Evolutionary conservation across 1,284 basidiomycete genomes (phyloP).

Genomic region (Austroboletus niveus): DNA sequence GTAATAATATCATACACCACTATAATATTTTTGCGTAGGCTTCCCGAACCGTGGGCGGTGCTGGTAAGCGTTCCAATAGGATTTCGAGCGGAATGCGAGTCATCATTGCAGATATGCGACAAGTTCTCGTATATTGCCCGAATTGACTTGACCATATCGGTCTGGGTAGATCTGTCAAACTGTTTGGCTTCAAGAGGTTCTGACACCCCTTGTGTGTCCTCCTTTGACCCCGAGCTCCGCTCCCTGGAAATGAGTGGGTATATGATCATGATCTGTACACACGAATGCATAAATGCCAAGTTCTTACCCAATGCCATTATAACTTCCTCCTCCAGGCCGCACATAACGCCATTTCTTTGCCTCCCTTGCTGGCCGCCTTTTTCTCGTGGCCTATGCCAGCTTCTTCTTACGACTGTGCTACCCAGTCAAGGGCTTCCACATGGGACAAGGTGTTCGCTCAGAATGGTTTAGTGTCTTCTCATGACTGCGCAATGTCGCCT

Average conservation of each 20-base stretch:
- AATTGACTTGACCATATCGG: slow-evolving; percentile 45
- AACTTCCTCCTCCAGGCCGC: slow-evolving; percentile 29
- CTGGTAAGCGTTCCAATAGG: slow-evolving; percentile 42
- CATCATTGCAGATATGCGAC: slow-evolving; percentile 34
- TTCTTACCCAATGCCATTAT: slow-evolving; percentile 34
- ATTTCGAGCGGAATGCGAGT: slow-evolving; percentile 32
- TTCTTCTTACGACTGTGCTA: slow-evolving; percentile 25
- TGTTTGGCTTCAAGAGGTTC: slow-evolving; percentile 44
- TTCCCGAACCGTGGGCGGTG: slow-evolving; percentile 8
- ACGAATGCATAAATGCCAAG: slow-evolving; percentile 38
- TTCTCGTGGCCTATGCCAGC: slow-evolving; percentile 31
- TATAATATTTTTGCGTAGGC: slow-evolving; percentile 46
- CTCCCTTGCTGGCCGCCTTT: slow-evolving; percentile 21
- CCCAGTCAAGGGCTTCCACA: slow-evolving; percentile 35
- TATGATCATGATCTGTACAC: slow-evolving; percentile 38
- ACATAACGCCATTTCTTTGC: slow-evolving; percentile 20
- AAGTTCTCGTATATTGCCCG: slow-evolving; percentile 37
- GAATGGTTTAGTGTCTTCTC: slow-evolving; percentile 40
- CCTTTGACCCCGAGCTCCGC: slow-evolving; percentile 43
- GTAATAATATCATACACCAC: slow-evolving; percentile 49
- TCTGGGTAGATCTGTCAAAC: slow-evolving; percentile 46
- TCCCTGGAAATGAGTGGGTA: slow-evolving; percentile 42
- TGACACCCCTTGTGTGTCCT: slow-evolving; percentile 43
- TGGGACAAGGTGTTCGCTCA: slow-evolving; percentile 37
- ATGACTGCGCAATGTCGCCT: slow-evolving; percentile 34